Evolutionary conservation across 768 basidiomycete species (phyloP).

Genomic region (Termitomyces sp.): DNA sequence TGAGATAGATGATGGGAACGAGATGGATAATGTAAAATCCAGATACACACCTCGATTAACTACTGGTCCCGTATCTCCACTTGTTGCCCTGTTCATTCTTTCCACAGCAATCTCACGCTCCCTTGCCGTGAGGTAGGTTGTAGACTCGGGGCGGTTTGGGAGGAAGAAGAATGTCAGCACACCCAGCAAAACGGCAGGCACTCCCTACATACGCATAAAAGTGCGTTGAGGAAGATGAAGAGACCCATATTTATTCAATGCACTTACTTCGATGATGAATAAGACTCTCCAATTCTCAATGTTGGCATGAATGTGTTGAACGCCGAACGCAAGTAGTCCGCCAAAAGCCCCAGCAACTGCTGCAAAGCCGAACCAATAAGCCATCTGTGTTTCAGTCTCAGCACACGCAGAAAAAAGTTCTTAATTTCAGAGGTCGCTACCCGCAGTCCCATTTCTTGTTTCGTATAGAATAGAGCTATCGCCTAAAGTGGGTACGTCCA

Average conservation of each 20-base stretch:
- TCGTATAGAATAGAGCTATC: constrained; percentile 74
- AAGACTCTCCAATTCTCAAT: constrained; percentile 56
- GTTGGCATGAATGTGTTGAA: constrained; percentile 51
- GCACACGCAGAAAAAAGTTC: neutral
- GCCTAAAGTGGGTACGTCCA: neutral
- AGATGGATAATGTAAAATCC: neutral
- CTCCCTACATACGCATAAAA: constrained; percentile 40
- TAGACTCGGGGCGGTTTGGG: constrained; percentile 69
- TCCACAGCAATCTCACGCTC: constrained; percentile 59
- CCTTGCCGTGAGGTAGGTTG: constrained; percentile 45
- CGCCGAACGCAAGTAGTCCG: constrained; percentile 76
- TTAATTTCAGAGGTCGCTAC: constrained; percentile 21
- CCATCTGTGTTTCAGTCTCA: constrained; percentile 35
- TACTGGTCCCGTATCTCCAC: constrained; percentile 58
- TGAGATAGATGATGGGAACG: neutral
- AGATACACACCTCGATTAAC: constrained; percentile 49
- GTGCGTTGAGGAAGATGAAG: neutral
- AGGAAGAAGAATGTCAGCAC: constrained; percentile 47
- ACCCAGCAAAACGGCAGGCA: constrained; percentile 62
- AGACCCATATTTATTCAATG: neutral
- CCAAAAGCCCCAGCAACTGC: constrained; percentile 83
- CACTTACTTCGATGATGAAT: constrained; percentile 64
- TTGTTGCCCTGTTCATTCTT: constrained; percentile 60
- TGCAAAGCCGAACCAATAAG: constrained; percentile 81
- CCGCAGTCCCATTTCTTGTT: constrained; percentile 64